Evolutionary conservation across 2,329 filamentous ascomycete species (phyloP), one percentile per base, ranked within the genome.

Genomic region (Calonectria hawksworthii): DNA sequence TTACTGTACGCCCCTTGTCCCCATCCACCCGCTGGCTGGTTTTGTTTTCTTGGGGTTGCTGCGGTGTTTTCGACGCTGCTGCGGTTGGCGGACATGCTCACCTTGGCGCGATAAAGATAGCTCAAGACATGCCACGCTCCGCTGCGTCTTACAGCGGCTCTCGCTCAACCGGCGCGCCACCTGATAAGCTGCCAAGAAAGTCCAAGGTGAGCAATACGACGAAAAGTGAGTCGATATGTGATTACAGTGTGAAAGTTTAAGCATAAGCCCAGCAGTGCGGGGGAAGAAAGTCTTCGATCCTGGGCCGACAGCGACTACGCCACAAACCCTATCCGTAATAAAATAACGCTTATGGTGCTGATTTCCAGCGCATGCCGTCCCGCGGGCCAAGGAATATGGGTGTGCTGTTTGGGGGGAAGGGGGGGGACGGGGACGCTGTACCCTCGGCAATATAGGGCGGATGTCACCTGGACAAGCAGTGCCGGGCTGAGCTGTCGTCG

Each of bases 31-130:
- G n/a, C n/a, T n/a, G n/a, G n/a, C n/a, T n/a, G n/a, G n/a, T n/a
- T n/a, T n/a, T n/a, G n/a, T 47, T 47, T 47, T 8, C 21, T 13
- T 16, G 7, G 13, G 3, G 36, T 23, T 32, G 10, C 28, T 56
- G 54, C 54, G 54, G 36, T 61, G 34, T 61, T 38, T 38, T 61
- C 56, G 6, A 26, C n/a, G 56, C 16, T 38, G 36, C 41, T 26
- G 21, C 32, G 34, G 54, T 59, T 59, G 54, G 34, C 21, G 2
- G 21, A n/a, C n/a, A 32, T 59, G 6, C 8, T 8, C 13, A 26
- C 18, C 56, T 63, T 63, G 56, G 56, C 56, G 38, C 32, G 56
- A 63, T 63, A 63, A 63, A 63, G 56, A 63, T 63, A 63, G 56
- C 7, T 44, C 36, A 38, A 38, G 56, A 13, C 23, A 41, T 63